Evolutionary conservation across 2,329 filamentous ascomycete genomes (phyloP), one percentile per base, ranked within the genome.

Genomic region (Malbranchea zuffiana): DNA sequence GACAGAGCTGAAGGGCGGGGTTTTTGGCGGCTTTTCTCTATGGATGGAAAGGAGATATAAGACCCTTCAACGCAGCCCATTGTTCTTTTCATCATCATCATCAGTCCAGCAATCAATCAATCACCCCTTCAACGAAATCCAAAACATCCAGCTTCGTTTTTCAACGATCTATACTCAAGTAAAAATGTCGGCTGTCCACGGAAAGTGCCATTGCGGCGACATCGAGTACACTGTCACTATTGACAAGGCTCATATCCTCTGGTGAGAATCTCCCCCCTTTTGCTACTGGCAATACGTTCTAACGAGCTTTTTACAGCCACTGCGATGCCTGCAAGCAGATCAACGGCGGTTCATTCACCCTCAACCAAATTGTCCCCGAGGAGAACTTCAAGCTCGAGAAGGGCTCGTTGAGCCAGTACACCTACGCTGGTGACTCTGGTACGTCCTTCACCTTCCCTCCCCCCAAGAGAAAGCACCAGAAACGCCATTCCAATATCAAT

Each of bases 311-410:
- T 8, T 25, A n/a, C 38, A 70, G 69, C 61, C 71, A 74, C 49
- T 74, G 72, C 58, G 61, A 69, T 47, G 71, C 69, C 19, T 75
- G 72, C 67, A 72, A 74, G 48, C 50, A 59, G 42, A 62, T 72
- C 39, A 62, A 61, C 35, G 69, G 69, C 45, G 57, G 61, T 12
- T 60, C 66, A 32, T 71, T 59, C 59, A 72, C 68, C 12, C 56
- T 72, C 43, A 74, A 72, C 56, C 66, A 71, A 43, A 66, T 72
- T 52, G 62, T 72, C 36, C 67, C 67, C 30, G 58, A 63, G 47
- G 53, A 58, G 20, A 56, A 62, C 28, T 57, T 75, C 45, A 66
- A 66, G 39, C 60, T 74, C 56, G 71, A 65, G 35, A 67, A 69
- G 48, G 71, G 71, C 32, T 51, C 55, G 3, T 47, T 70, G 28